These are phyloP conservation scores for Tricholoma sp. DNA, from an alignment of 768 basidiomycete species.

Conservation along the genomic window DNA sequence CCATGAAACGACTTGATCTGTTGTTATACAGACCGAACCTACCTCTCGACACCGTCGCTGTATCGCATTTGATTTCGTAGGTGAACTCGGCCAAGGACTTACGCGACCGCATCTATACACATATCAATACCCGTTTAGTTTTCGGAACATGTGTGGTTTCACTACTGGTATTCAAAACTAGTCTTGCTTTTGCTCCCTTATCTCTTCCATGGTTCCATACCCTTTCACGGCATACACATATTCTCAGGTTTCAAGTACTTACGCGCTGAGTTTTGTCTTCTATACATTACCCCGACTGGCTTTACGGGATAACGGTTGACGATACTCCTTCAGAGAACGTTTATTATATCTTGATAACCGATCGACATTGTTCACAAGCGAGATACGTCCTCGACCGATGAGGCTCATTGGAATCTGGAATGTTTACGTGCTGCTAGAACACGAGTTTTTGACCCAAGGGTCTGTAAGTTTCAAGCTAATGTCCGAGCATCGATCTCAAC, in stretches of 20 bases:
- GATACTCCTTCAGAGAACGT: neutral
- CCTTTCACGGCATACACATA: neutral
- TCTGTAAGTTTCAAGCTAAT: too few species aligned
- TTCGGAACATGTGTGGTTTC: constrained; percentile 9
- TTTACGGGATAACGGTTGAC: neutral
- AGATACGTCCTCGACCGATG: constrained; percentile 7
- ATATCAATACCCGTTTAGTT: constrained; percentile 11
- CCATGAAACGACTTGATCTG: neutral
- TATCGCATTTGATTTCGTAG: constrained; percentile 1
- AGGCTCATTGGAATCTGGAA: neutral
- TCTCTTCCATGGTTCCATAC: neutral
- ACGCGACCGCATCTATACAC: constrained; percentile 3
- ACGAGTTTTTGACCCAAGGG: too few species aligned
- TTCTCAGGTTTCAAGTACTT: neutral
- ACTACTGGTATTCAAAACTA: constrained; percentile 3
- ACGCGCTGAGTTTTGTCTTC: neutral
- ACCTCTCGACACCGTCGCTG: neutral
- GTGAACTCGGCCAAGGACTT: neutral
- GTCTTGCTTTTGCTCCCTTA: neutral
- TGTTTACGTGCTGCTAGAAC: neutral
- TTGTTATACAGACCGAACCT: constrained; percentile 7
- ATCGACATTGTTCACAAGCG: constrained; percentile 19
- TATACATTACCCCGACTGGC: neutral
- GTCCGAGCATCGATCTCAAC: too few species aligned
- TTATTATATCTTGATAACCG: constrained; percentile 24